A percentile compares a stretch with the other conserved stretches of the same genome.
These are phyloP conservation scores for Trypanosoma platydactyli DNA, from an alignment of 208 protist species.

Conservation along the genomic window DNA sequence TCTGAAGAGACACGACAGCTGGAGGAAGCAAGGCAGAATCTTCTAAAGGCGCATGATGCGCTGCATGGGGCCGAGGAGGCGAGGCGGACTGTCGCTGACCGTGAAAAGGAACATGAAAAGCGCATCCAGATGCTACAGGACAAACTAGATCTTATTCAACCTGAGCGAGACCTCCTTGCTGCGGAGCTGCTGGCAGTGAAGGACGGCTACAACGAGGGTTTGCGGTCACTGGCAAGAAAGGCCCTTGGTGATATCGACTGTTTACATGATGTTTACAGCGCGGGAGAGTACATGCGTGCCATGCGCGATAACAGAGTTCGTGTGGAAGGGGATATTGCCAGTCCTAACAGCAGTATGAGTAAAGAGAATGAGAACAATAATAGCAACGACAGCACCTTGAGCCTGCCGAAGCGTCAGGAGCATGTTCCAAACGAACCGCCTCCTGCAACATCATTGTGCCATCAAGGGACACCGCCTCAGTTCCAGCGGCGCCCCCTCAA, in stretches of 20 bases:
- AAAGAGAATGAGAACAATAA: not conserved
- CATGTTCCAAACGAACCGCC: constrained; percentile 2
- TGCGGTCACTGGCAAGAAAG: constrained; percentile 27
- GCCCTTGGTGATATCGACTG: constrained; percentile 37
- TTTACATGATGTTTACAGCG: constrained; percentile 29
- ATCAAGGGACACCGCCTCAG: not conserved
- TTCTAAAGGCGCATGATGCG: not conserved
- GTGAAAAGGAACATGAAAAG: not conserved
- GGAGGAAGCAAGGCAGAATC: constrained; percentile 13
- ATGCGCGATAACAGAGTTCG: not conserved
- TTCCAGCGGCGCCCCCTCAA: not conserved
- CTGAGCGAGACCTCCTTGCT: constrained; percentile 2
- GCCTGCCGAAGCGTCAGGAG: not conserved
- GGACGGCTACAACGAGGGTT: constrained; percentile 18
- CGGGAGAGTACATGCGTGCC: constrained; percentile 15
- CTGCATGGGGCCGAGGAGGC: not conserved
- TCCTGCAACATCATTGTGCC: constrained; percentile 2
- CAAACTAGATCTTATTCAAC: not conserved
- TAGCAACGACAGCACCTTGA: not conserved
- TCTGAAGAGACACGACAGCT: not conserved
- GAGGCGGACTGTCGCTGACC: constrained; percentile 3
- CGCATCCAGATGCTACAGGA: not conserved
- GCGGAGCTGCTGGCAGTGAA: constrained; percentile 12
- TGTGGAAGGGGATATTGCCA: not conserved
- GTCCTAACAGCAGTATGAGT: not conserved